Base-by-base conservation (phyloP, 2,329 filamentous ascomycete species). In the Monosporascus sp. region DNA sequence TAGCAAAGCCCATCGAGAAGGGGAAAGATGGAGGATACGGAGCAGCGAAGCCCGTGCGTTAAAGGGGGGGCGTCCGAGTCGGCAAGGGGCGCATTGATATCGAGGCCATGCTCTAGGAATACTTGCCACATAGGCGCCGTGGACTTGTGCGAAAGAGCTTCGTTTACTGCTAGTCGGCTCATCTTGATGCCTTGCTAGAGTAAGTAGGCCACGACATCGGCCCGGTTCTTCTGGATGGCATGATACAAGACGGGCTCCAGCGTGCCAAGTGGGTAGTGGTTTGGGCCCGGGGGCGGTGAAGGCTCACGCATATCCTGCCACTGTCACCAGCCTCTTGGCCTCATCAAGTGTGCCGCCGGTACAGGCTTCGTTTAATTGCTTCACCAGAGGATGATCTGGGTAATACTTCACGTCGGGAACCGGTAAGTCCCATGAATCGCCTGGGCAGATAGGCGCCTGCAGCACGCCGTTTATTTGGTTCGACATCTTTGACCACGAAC, bases 351-450 rank as follows among this genome's bases (percentile, higher is more conserved):
- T 43, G 15, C 37, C 24, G 15, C 50, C 48, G 18, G 51, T 51
- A 46, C 54, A 54, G 4, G 49, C 48, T 35, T 51, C 38, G 37
- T 51, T 41, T 17, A 56, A 47, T 26, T 54, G 37, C 46, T 51
- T 37, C 38, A 56, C 54, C 35, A 24, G 44, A 8, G 54, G 54
- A n/a, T 54, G 54, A 6, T 56, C 54, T 1, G 54, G 54, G 35
- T 54, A 54, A 49, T 56, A 54, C 22, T 17, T 28, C 17, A 54
- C 38, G 22, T 31, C 54, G 15, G 54, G 22, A n/a, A 56, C 48
- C 3, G 54, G 44, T 11, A 56, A 49, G n/a, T 54, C 48, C 22
- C 48, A 40, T 26, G 51, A 4, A 45, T 56, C 54, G 5, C 51
- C 51, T 26, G 31, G 31, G 11, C 11, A 4, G 31, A 35, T 14